Percentiles rank a stretch among this genome's conserved stretches.
phyloP scores from a whole-genome alignment of 2,329 filamentous ascomycete species.

The Polychaeton citri region DNA sequence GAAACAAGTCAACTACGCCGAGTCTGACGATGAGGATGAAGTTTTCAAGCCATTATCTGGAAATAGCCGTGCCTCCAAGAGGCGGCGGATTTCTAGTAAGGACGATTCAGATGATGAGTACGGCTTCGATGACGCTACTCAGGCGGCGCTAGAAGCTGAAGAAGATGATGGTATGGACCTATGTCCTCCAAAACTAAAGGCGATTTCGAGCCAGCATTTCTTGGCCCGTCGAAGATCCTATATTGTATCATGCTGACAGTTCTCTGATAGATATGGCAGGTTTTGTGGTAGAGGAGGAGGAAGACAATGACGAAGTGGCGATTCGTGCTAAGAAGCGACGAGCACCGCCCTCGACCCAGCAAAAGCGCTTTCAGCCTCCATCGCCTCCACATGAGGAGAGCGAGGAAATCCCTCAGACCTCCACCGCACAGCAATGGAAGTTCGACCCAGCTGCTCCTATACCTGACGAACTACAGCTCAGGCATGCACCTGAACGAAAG shows the following conservation, averaged over 20 bases:
- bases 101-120: conserved; percentile 59
- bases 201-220: not conserved
- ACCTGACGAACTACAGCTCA: conserved; percentile 35
- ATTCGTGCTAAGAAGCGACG: too few species aligned
- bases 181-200: not conserved
- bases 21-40: conserved; percentile 66
- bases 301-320: conserved; percentile 57
- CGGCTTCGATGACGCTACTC: conserved; percentile 42
- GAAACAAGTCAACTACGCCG: conserved; percentile 65
- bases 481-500: conserved; percentile 19
- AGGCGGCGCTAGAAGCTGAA: conserved; percentile 45
- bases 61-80: conserved; percentile 38
- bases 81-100: conserved; percentile 50
- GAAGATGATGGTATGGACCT: conserved; percentile 46
- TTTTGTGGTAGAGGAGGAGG: conserved; percentile 79
- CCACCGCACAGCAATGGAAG: conserved; percentile 73
- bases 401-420: conserved; percentile 42
- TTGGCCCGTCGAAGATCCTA: too few species aligned
- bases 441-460: conserved; percentile 50
- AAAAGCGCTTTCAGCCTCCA: too few species aligned
- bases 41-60: conserved; percentile 47
- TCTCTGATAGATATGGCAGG: conserved; percentile 54
- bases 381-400: conserved; percentile 31
- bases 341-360: too few species aligned
- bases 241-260: conserved; percentile 9